Evolutionary conservation across 345 rosid species (phyloP).

Genomic region (Pugionium dolabratum): DNA sequence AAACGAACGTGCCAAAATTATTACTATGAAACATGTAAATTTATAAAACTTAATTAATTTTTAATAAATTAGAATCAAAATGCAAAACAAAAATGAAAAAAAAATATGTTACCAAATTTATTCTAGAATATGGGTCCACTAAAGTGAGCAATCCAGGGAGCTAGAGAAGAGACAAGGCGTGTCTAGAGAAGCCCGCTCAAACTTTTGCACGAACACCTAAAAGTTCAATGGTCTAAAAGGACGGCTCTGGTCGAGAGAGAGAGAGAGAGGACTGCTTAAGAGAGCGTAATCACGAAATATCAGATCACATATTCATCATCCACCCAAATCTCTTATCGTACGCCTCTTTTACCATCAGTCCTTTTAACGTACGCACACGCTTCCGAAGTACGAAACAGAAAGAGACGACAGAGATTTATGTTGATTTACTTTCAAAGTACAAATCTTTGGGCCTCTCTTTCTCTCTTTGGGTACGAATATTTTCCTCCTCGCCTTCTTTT

Average conservation of each 20-base stretch:
- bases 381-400: conserved; percentile 21
- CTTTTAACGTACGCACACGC: conserved; percentile 37
- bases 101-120: conserved; percentile 14
- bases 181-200: conserved; percentile 44
- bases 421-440: conserved; percentile 24
- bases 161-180: conserved; percentile 32
- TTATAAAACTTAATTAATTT: too few relatives aligned
- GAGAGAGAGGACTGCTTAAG: conserved; percentile 33
- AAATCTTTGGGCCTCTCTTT: conserved; percentile 13
- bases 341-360: conserved; percentile 19
- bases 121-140: conserved; percentile 17
- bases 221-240: conserved; percentile 43
- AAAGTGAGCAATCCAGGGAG: conserved; percentile 13
- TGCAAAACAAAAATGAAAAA: not conserved
- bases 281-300: conserved; percentile 29
- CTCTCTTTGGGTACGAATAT: conserved; percentile 7
- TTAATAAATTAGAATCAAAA: too few relatives aligned
- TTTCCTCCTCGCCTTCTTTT: not conserved
- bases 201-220: conserved; percentile 47
- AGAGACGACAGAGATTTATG: conserved; percentile 24
- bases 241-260: conserved; percentile 33
- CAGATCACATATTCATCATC: conserved; percentile 29
- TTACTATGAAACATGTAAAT: too few relatives aligned
- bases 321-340: conserved; percentile 26
- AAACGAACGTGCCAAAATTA: too few relatives aligned